Evolutionary conservation across 2,329 filamentous ascomycete genomes (phyloP).

Genomic region (Sclerotinia minor): DNA sequence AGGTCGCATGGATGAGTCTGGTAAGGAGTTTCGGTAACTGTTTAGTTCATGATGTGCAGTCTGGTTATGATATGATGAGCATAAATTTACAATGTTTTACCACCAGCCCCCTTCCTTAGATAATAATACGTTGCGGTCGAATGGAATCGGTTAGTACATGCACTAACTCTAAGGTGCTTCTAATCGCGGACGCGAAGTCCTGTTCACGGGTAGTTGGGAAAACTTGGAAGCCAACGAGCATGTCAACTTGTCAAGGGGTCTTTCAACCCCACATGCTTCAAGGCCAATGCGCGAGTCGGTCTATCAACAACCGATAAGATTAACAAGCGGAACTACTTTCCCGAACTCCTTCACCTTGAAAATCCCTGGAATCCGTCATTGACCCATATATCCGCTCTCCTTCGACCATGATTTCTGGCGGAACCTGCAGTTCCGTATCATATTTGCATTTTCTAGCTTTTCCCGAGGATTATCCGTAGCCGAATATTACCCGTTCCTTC

Average conservation of each 20-base stretch:
- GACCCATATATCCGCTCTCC: conserved; percentile 4
- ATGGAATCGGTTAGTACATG: background rate
- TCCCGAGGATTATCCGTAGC: background rate
- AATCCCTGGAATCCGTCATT: too few relatives aligned
- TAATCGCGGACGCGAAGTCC: background rate
- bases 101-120: background rate
- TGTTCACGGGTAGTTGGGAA: background rate
- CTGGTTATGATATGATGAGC: conserved; percentile 23
- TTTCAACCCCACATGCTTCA: background rate
- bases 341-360: background rate
- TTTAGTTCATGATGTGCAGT: background rate
- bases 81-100: conserved; percentile 9
- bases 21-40: conserved; percentile 13
- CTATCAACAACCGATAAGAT: background rate
- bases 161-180: background rate
- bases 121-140: background rate
- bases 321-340: background rate
- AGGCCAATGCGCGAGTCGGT: background rate
- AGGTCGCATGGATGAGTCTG: background rate
- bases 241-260: background rate
- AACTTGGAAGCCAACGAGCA: background rate
- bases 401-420: background rate
- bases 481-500: conserved; percentile 7
- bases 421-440: conserved; percentile 5
- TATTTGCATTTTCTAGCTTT: background rate